phyloP scores from a whole-genome alignment of 2,329 filamentous ascomycete genomes.

The Scedosporium apiospermum region DNA sequence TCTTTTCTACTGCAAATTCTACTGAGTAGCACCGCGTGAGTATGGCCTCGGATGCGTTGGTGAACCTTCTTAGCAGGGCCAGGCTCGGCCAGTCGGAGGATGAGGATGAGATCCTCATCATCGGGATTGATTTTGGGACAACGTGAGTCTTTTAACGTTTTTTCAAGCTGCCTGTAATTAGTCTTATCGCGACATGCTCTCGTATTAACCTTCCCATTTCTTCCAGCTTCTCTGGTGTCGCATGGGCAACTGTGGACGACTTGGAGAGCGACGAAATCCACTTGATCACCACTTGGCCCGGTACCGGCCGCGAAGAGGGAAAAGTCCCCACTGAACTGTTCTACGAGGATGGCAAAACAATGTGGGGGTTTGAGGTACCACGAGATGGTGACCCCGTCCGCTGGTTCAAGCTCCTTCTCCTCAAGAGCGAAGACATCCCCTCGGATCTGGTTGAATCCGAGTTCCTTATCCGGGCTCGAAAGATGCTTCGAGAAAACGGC shows the following conservation, averaged over 20 bases:
- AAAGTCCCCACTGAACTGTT: conserved; percentile 22
- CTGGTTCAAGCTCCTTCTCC: conserved; percentile 33
- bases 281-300: conserved; percentile 21
- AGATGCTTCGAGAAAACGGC: neutral
- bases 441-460: conserved; percentile 12
- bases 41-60: neutral
- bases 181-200: no score
- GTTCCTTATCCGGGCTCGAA: conserved; percentile 12
- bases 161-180: no score
- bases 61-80: neutral
- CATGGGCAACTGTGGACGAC: conserved; percentile 23
- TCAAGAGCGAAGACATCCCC: conserved; percentile 21
- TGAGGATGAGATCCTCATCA: conserved; percentile 17
- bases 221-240: conserved; percentile 27
- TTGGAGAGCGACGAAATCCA: conserved; percentile 16
- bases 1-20: neutral
- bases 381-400: conserved; percentile 13
- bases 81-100: neutral
- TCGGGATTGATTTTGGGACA: conserved; percentile 38
- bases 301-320: conserved; percentile 16
- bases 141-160: conserved; percentile 20
- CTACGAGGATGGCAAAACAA: neutral
- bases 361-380: conserved; percentile 24
- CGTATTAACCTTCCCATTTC: no score
- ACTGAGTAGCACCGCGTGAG: neutral